Conservation (phyloP, 495 filamentous ascomycete species). For the Neurospora hispaniola region DNA sequence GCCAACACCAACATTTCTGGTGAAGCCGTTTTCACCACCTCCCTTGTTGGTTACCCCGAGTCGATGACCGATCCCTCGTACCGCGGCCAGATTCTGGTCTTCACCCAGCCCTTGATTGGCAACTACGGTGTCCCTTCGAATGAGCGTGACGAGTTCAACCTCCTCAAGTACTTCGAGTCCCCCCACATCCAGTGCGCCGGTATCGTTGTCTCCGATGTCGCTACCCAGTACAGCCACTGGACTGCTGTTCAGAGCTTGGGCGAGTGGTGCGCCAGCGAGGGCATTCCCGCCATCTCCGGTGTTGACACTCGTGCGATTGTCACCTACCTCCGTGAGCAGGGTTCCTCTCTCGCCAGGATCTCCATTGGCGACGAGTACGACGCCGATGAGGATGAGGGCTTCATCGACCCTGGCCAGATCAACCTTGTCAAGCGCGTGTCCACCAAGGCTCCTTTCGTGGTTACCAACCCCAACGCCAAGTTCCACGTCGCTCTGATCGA, state of each 20-base stretch:
- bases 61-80: slow-evolving; percentile 98
- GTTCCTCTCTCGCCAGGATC: slow-evolving; percentile 89
- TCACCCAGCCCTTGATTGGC: slow-evolving; percentile 97
- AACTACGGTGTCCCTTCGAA: slow-evolving; percentile 92
- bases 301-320: slow-evolving; percentile 97
- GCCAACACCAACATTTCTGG: slow-evolving; percentile 86
- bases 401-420: slow-evolving; percentile 87
- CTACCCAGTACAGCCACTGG: slow-evolving; percentile 93
- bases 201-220: slow-evolving; percentile 90
- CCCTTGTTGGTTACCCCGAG: slow-evolving; percentile 90
- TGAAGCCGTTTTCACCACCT: slow-evolving; percentile 92
- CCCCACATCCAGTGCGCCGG: slow-evolving; percentile 93
- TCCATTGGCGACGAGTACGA: slow-evolving; percentile 97
- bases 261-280: slow-evolving; percentile 92
- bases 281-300: slow-evolving; percentile 90
- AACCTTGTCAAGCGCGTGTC: slow-evolving; percentile 91
- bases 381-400: slow-evolving; percentile 95
- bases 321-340: slow-evolving; percentile 88
- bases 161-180: slow-evolving; percentile 90
- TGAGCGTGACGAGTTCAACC: slow-evolving; percentile 62
- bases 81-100: slow-evolving; percentile 95
- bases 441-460: slow-evolving; percentile 96
- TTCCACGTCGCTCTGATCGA: slow-evolving; percentile 91
- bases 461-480: slow-evolving; percentile 65
- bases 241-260: slow-evolving; percentile 89